Conservation (phyloP, 2,329 filamentous ascomycete genomes). For the Colletotrichum falcatum region DNA sequence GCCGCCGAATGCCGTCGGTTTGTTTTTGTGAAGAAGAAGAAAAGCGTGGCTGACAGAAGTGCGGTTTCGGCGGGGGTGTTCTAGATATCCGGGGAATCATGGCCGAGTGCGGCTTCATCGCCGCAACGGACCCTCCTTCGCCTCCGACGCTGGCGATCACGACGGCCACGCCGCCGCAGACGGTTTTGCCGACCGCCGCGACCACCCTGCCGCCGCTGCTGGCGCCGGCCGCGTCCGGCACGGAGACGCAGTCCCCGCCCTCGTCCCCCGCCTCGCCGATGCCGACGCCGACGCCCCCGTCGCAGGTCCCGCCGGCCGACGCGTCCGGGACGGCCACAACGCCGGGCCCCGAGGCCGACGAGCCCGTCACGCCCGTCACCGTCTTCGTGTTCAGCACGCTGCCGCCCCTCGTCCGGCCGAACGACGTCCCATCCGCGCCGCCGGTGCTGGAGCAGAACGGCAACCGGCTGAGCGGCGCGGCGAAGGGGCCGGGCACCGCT, state of each 20-base stretch:
- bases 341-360: background rate
- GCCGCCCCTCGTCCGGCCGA: slow-evolving; percentile 20
- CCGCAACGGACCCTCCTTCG: background rate
- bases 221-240: slow-evolving; percentile 1
- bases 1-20: background rate
- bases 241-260: background rate
- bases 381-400: slow-evolving; percentile 28
- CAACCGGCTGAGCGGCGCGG: background rate
- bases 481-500: background rate
- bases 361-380: slow-evolving; percentile 26
- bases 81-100: slow-evolving; percentile 33
- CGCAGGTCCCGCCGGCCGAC: too few relatives aligned
- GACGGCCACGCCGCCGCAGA: too few relatives aligned
- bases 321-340: background rate
- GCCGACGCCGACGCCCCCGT: too few relatives aligned
- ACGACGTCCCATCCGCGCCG: slow-evolving; percentile 2
- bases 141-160: background rate
- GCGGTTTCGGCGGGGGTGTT: too few relatives aligned
- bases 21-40: too few relatives aligned
- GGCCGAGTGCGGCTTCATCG: slow-evolving; percentile 28
- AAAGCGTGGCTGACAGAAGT: background rate
- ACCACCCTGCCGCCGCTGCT: background rate
- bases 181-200: background rate
- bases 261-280: background rate
- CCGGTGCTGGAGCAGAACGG: background rate